Conservation (phyloP, 371 early-diverging fungal genomes). For the Circinella minor region DNA sequence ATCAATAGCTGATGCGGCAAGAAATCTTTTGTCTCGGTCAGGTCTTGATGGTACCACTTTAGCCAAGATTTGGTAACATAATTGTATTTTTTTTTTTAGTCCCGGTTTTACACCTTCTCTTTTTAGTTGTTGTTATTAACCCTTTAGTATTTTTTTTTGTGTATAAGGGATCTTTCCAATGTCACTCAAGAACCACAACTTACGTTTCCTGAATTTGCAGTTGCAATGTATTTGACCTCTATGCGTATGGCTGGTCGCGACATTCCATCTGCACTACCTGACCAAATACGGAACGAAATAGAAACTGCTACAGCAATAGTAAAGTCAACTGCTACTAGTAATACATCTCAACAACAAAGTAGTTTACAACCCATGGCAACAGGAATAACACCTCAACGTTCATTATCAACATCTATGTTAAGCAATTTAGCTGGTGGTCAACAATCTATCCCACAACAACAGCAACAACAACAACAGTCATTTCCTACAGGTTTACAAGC, state of each 20-base stretch:
- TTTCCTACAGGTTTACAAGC: conserved; percentile 16
- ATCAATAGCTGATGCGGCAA: conserved; percentile 40
- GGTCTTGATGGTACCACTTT: conserved; percentile 49
- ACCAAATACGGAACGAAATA: conserved; percentile 41
- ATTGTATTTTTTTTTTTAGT: too few species aligned
- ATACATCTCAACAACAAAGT: conserved; percentile 13
- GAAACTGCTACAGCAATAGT: conserved; percentile 32
- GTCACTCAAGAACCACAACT: conserved; percentile 52
- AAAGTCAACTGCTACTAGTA: conserved; percentile 20
- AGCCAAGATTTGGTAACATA: conserved; percentile 49
- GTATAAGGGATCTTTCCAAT: conserved; percentile 49
- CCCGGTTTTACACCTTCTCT: background rate
- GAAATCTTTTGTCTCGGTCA: conserved; percentile 49
- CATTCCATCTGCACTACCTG: conserved; percentile 46
- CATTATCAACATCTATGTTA: conserved; percentile 23
- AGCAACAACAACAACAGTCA: conserved; percentile 12
- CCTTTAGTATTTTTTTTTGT: background rate
- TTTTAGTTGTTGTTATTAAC: too few species aligned
- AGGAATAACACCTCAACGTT: conserved; percentile 15
- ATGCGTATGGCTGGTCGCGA: conserved; percentile 53
- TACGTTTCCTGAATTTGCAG: conserved; percentile 64
- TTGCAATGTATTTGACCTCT: conserved; percentile 63
- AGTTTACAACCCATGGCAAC: conserved; percentile 10
- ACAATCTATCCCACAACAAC: conserved; percentile 11
- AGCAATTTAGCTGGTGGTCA: conserved; percentile 14